These are phyloP conservation scores for Podochytrium sp. DNA, from an alignment of 192 early-diverging fungal species.

Conservation along the genomic window DNA sequence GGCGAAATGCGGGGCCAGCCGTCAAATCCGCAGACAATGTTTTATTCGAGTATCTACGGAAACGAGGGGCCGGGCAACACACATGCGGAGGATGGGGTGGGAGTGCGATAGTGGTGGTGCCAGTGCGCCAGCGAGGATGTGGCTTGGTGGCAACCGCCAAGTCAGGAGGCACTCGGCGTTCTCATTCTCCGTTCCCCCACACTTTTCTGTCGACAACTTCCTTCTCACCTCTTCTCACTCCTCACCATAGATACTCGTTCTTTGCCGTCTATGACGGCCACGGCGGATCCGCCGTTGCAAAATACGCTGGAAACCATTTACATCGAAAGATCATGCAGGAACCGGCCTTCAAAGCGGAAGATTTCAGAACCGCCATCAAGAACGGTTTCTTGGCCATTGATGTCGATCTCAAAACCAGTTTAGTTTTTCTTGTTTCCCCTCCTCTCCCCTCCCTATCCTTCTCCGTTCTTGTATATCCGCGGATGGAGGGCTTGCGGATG, in stretches of 20 bases:
- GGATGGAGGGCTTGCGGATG: background rate
- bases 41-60: too few species aligned
- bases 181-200: background rate
- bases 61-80: too few species aligned
- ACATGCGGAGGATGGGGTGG: too few species aligned
- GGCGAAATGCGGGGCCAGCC: too few species aligned
- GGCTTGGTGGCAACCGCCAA: background rate
- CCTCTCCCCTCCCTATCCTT: background rate
- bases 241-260: constrained; percentile 57
- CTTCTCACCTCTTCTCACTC: background rate
- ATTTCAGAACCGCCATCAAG: constrained; percentile 80
- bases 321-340: constrained; percentile 73
- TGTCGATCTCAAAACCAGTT: constrained; percentile 73
- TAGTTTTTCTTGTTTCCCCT: background rate
- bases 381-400: constrained; percentile 84
- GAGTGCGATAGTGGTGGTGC: too few species aligned
- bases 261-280: constrained; percentile 99
- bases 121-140: too few species aligned
- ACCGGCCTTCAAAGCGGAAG: constrained; percentile 64
- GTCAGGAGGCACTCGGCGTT: background rate
- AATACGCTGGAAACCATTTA: constrained; percentile 78
- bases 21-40: too few species aligned
- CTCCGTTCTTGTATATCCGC: background rate
- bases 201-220: background rate
- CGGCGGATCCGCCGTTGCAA: constrained; percentile 82